Evolutionary conservation across 768 basidiomycete genomes (phyloP), one percentile per base, ranked within the genome.

Genomic region (Wakefieldia striispora): DNA sequence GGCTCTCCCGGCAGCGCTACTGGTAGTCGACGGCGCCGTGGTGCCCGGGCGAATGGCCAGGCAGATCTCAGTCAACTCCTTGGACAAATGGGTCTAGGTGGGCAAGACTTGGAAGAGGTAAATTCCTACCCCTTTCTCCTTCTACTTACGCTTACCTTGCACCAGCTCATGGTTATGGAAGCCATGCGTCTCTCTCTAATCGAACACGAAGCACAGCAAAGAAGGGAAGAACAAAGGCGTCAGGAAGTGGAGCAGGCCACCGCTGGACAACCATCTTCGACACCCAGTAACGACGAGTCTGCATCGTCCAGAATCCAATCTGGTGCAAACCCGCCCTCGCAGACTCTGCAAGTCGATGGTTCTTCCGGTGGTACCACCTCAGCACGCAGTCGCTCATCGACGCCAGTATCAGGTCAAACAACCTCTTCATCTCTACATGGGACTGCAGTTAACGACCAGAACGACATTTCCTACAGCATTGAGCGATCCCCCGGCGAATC

Each of bases 151-250:
- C 56, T 63, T 37, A 58, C 47, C 17, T 48, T 19, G 3, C 40
- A 31, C 35, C 54, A 99, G 92, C 72, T 99, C 38, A 97, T 98
- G 95, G 75, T 99, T 47, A 95, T 95, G 91, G 97, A 98, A 71
- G 97, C 97, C 5, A 98, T 99, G 94, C 83, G 95, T 47, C 73
- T 97, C 49, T 97, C 93, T 23, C 75, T 97, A 56, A 66, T 97
- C 41, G 95, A 98, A 50, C 94, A 98, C 61, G 95, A 97, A 70
- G 93, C 93, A 61, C 89, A 93, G 47, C 91, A 93, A 64, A 79
- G 83, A 60, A 84, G 81, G 62, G 82, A 89, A 49, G 86, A 83
- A 60, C 82, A 87, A 66, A 83, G 80, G 68, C 82, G 81, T 69
- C 74, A 73, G 43, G 75, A 74, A 37, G 67, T 64, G 29, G 69